These are phyloP conservation scores for Vigna radiata DNA, from an alignment of 306 rosid genomes.

Conservation along the genomic window DNA sequence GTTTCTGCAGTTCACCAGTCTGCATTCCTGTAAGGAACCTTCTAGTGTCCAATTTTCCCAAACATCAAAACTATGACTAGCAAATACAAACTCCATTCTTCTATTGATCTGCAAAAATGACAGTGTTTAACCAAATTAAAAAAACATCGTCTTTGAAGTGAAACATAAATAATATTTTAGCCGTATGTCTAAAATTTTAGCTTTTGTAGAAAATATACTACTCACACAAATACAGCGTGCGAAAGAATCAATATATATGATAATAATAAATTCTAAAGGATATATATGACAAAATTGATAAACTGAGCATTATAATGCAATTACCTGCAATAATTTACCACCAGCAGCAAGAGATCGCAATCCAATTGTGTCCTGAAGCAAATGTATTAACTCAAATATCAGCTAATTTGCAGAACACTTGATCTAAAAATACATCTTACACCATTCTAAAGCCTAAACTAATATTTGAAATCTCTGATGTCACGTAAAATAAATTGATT, in stretches of 20 bases:
- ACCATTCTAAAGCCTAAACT: conserved; percentile 39
- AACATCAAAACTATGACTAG: conserved; percentile 99
- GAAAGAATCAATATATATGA: conserved; percentile 27
- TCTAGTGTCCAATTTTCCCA: conserved; percentile 96
- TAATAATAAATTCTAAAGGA: not conserved
- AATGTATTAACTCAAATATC: conserved; percentile 43
- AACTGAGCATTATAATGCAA: conserved; percentile 19
- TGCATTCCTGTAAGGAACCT: conserved; percentile 88
- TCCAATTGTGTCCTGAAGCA: conserved; percentile 88
- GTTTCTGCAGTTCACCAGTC: conserved; percentile 91
- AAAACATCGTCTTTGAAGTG: conserved; percentile 29
- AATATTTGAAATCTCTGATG: conserved; percentile 26
- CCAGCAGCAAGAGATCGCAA: conserved; percentile 96
- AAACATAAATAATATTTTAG: conserved; percentile 32
- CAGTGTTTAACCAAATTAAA: conserved; percentile 32
- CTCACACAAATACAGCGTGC: not conserved
- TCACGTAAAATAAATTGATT: not conserved
- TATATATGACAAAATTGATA: conserved; percentile 25
- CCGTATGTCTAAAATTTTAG: not conserved
- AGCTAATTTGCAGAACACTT: conserved; percentile 43
- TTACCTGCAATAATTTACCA: conserved; percentile 96
- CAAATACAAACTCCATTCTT: conserved; percentile 92
- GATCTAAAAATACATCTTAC: conserved; percentile 22
- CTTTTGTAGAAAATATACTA: conserved; percentile 23
- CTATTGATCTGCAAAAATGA: conserved; percentile 80